phyloP scores from a whole-genome alignment of 495 filamentous ascomycete genomes.

The Lasiosphaeria ovina region DNA sequence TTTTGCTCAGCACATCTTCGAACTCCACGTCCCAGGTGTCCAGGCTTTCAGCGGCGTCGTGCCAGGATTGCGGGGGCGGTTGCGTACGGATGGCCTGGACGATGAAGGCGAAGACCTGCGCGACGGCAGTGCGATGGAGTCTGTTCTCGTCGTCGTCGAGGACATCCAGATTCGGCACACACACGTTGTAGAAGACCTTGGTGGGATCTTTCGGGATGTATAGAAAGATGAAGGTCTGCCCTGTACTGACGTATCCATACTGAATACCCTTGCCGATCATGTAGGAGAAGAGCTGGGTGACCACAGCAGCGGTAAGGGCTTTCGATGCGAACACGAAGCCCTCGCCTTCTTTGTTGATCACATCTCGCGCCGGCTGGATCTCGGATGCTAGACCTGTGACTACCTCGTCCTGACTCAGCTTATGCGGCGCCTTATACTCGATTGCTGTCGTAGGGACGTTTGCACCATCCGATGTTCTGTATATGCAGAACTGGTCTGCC shows the following conservation, averaged over 20 bases:
- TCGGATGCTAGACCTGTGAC: slow-evolving; percentile 27
- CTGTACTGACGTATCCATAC: slow-evolving; percentile 48
- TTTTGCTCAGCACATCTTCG: slow-evolving; percentile 35
- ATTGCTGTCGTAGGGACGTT: slow-evolving; percentile 34
- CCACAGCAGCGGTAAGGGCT: slow-evolving; percentile 35
- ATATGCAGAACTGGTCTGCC: slow-evolving; percentile 47
- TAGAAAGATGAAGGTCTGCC: slow-evolving; percentile 49
- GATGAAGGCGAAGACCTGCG: slow-evolving; percentile 48
- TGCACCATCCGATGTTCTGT: slow-evolving; percentile 28
- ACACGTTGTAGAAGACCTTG: slow-evolving; percentile 39
- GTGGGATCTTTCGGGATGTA: slow-evolving; percentile 42
- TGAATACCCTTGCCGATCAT: slow-evolving; percentile 44
- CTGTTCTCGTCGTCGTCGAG: slow-evolving; percentile 28
- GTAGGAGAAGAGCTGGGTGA: slow-evolving; percentile 49
- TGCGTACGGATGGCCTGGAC: slow-evolving; percentile 39
- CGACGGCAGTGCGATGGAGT: slow-evolving; percentile 44
- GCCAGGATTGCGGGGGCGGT: slow-evolving; percentile 39
- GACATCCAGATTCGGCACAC: slow-evolving; percentile 42
- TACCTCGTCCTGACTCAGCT: slow-evolving; percentile 33
- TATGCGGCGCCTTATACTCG: slow-evolving; percentile 48
- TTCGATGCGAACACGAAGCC: slow-evolving; percentile 26
- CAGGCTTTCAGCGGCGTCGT: slow-evolving; percentile 30
- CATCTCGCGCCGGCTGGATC: slow-evolving; percentile 29
- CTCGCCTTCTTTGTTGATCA: slow-evolving; percentile 30
- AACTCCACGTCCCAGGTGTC: slow-evolving; percentile 40